Evolutionary conservation across 352 stramenopile species (phyloP).

Genomic region (Phytophthora syringae): DNA sequence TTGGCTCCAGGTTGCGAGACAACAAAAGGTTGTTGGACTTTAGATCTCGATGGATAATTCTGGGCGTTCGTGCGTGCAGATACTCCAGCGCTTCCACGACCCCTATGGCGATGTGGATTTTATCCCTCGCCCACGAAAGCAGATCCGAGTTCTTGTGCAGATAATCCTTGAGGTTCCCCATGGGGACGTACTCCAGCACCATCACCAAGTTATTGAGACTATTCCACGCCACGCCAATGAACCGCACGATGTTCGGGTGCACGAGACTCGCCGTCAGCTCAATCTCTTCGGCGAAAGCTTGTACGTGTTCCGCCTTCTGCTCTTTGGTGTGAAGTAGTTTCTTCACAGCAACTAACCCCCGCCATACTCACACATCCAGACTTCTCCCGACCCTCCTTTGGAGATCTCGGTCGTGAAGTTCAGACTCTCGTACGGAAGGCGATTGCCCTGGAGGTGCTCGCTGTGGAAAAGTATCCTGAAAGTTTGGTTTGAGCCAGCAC

Average conservation of each 20-base stretch:
- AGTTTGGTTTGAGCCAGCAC: conserved; percentile 26
- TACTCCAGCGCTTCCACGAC: conserved; percentile 42
- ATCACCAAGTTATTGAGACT: conserved; percentile 41
- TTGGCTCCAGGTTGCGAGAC: conserved; percentile 62
- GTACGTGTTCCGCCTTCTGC: conserved; percentile 30
- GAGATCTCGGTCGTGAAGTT: conserved; percentile 26
- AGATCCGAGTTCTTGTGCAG: conserved; percentile 18
- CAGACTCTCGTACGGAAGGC: conserved; percentile 30
- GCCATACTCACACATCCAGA: conserved; percentile 56
- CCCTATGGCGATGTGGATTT: conserved; percentile 45
- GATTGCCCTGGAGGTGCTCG: conserved; percentile 27
- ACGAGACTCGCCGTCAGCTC: conserved; percentile 52
- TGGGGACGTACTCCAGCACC: conserved; percentile 38
- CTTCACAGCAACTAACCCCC: conserved; percentile 52
- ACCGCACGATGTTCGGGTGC: conserved; percentile 57
- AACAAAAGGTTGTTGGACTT: conserved; percentile 75
- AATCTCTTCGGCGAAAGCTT: conserved; percentile 58
- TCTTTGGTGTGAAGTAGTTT: conserved; percentile 40
- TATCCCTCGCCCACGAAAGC: conserved; percentile 41
- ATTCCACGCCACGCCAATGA: conserved; percentile 63
- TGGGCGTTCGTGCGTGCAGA: conserved; percentile 28
- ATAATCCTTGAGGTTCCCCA: conserved; percentile 30
- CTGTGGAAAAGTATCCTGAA: conserved; percentile 26
- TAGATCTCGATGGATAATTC: conserved; percentile 46
- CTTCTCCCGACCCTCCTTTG: conserved; percentile 44